phyloP scores from a whole-genome alignment of 441 rosid species.

The Gossypium lobatum region DNA sequence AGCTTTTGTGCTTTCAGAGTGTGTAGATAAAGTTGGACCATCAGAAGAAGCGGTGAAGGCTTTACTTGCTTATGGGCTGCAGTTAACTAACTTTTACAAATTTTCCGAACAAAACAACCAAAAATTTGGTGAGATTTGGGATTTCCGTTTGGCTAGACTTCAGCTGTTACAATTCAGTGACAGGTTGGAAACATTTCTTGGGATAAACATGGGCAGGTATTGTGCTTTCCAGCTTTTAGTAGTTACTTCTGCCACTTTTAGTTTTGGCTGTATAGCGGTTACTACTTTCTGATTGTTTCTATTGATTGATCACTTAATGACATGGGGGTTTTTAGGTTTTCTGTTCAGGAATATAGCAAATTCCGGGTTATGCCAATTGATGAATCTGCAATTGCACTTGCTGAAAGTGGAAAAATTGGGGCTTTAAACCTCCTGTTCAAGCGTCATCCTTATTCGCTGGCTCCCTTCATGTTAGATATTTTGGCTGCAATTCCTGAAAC shows the following conservation, averaged over 20 bases:
- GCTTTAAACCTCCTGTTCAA: slow-evolving; percentile 89
- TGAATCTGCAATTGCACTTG: slow-evolving; percentile 70
- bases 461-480: slow-evolving; percentile 61
- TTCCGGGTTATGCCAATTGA: slow-evolving; percentile 63
- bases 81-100: slow-evolving; percentile 46
- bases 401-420: slow-evolving; percentile 95
- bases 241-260: slow-evolving; percentile 5
- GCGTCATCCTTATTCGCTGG: slow-evolving; percentile 89
- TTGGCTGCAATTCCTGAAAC: slow-evolving; percentile 92
- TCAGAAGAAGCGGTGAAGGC: slow-evolving; percentile 84
- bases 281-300: slow-evolving; percentile 24
- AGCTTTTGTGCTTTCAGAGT: slow-evolving; percentile 72
- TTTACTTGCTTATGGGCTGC: slow-evolving; percentile 64
- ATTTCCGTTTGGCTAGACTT: slow-evolving; percentile 74
- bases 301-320: slow-evolving; percentile 38
- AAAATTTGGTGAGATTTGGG: slow-evolving; percentile 57
- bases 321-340: slow-evolving; percentile 64
- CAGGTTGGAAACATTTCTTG: slow-evolving; percentile 87
- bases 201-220: slow-evolving; percentile 99
- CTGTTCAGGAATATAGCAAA: slow-evolving; percentile 79
- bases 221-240: slow-evolving; percentile 14
- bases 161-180: slow-evolving; percentile 78
- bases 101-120: slow-evolving; percentile 49
- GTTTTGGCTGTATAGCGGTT: background rate
- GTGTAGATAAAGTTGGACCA: slow-evolving; percentile 66